Evolutionary conservation across 2,329 filamentous ascomycete species (phyloP), one percentile per base, ranked within the genome.

Genomic region (Tricladium varicosporioides): DNA sequence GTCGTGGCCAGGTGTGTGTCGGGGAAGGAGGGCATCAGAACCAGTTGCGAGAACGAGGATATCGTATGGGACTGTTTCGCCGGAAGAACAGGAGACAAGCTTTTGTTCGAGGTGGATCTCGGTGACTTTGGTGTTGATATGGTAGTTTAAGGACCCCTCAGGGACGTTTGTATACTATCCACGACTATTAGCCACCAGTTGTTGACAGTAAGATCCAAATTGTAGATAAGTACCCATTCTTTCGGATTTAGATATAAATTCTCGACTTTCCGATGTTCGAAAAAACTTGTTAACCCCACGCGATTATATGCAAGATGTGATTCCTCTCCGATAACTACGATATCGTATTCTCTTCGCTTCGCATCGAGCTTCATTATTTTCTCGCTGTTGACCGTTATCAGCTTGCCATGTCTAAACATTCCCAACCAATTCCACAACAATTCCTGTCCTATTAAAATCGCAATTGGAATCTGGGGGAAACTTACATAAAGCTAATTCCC

Each of bases 281-380:
- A 96, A 77, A 92, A 96, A 58, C 86, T 90, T 2, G 91, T 95
- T 51, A 96, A 78, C 2, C 92, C 92, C 31, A 96, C 92, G 57
- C 92, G 86, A 71, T 96, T 96, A 72, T 96, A 96, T 16, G 92
- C 92, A 53, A 96, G 77, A 75, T 96, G 88, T 16, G 88, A 78
- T 70, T 96, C 92, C 67, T 96, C 92, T 60, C 92, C 92, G 60
- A 97, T 88, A 10, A 96, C 91, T 1, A 91, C 80, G 51, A 96
- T 82, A 61, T 91, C 84, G 70, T 92, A 96, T 71, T 92, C 86
- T 66, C 86, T 79, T 60, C 83, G 75, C 67, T 88, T 86, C 1
- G 85, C 83, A 70, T 96, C 92, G 52, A 92, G 83, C 67, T 96
- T 96, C 68, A 96, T 79, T 9, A 96, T 74, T 73, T 96, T 96